phyloP scores from a whole-genome alignment of 1,284 basidiomycete species.

The Pholiota adiposa region DNA sequence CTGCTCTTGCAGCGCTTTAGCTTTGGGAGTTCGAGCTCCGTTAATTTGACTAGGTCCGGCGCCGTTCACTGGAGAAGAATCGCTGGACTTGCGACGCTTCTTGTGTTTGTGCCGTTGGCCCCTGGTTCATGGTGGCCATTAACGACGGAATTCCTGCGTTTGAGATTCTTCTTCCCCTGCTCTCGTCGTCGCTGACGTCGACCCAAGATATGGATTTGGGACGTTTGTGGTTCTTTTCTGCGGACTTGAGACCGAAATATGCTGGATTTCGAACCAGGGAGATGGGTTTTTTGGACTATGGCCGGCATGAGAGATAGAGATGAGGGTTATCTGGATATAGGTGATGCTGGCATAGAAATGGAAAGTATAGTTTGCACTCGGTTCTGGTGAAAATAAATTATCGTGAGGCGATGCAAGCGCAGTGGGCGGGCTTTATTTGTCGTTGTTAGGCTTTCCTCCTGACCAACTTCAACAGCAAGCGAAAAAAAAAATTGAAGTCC shows the following conservation, averaged over 20 bases:
- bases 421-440: background rate
- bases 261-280: slow-evolving; percentile 25
- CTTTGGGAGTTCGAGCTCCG: slow-evolving; percentile 16
- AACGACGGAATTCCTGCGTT: slow-evolving; percentile 24
- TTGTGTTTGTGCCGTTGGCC: slow-evolving; percentile 28
- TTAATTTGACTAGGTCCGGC: slow-evolving; percentile 25
- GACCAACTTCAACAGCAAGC: too few species aligned
- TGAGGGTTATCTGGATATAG: background rate
- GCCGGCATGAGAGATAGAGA: slow-evolving; percentile 18
- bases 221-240: slow-evolving; percentile 21
- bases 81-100: slow-evolving; percentile 25
- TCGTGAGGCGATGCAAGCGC: background rate
- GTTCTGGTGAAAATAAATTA: background rate
- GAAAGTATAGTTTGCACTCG: background rate
- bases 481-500: too few species aligned
- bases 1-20: slow-evolving; percentile 54
- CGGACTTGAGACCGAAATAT: slow-evolving; percentile 28
- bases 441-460: background rate
- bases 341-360: background rate
- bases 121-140: slow-evolving; percentile 25
- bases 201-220: slow-evolving; percentile 34
- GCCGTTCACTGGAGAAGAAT: slow-evolving; percentile 16
- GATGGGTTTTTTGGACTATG: slow-evolving; percentile 20
- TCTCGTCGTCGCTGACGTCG: slow-evolving; percentile 41
- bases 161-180: slow-evolving; percentile 20